A percentile compares a stretch with the other conserved stretches of the same genome.
These are phyloP conservation scores for Aureobasidium sp. DNA, from an alignment of 2,329 filamentous ascomycete genomes.

Conservation along the genomic window DNA sequence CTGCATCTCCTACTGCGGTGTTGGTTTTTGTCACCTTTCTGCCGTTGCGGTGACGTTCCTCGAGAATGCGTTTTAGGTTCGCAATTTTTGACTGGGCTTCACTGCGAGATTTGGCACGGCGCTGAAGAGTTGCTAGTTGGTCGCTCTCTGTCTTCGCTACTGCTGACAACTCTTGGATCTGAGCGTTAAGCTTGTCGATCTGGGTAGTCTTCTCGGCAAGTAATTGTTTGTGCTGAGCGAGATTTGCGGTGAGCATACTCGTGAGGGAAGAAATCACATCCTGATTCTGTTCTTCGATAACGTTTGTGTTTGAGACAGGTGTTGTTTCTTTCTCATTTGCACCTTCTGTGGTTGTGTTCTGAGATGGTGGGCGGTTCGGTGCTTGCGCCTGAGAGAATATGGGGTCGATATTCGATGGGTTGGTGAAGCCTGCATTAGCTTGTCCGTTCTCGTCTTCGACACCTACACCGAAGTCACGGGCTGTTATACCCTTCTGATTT, in stretches of 20 bases:
- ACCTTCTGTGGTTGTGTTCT: background rate
- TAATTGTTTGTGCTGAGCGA: slow-evolving; percentile 71
- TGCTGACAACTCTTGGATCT: slow-evolving; percentile 72
- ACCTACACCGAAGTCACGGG: slow-evolving; percentile 91
- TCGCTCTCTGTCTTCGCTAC: slow-evolving; percentile 72
- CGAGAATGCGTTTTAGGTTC: slow-evolving; percentile 68
- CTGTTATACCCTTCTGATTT: slow-evolving; percentile 81
- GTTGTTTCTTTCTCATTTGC: slow-evolving; percentile 40
- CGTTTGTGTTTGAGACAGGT: slow-evolving; percentile 5
- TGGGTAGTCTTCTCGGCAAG: slow-evolving; percentile 76
- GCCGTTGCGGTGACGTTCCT: slow-evolving; percentile 44
- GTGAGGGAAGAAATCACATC: slow-evolving; percentile 78
- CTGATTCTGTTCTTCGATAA: slow-evolving; percentile 61
- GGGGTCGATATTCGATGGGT: slow-evolving; percentile 19
- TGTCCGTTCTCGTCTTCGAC: slow-evolving; percentile 48
- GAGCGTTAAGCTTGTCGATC: slow-evolving; percentile 73
- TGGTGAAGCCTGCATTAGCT: slow-evolving; percentile 21
- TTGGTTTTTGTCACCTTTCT: background rate
- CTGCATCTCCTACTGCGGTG: slow-evolving; percentile 4
- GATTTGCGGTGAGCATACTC: slow-evolving; percentile 70
- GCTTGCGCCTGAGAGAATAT: slow-evolving; percentile 19
- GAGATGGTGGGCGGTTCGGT: slow-evolving; percentile 1
- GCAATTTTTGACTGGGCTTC: slow-evolving; percentile 63
- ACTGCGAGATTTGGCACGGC: slow-evolving; percentile 55
- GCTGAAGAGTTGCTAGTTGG: slow-evolving; percentile 63